Evolutionary conservation across 345 rosid species (phyloP), one percentile per base, ranked within the genome.

Genomic region (Acer campestre): DNA sequence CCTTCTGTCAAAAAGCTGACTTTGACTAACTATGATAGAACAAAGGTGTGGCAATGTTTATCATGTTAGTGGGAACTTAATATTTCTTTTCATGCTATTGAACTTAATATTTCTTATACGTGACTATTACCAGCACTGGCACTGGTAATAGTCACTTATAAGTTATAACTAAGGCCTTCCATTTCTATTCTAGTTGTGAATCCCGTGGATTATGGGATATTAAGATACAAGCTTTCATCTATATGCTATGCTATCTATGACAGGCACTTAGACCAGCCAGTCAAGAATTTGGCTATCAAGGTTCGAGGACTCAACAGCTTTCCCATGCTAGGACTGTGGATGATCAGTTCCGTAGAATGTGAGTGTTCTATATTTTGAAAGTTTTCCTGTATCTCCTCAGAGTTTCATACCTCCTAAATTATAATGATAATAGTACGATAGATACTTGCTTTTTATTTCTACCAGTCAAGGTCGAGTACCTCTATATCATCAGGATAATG

Each of bases 321-420:
- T 63, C 87, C 59, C 82, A 79, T 71, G 76, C 38, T 38, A 80
- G 85, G 80, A 89, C 93, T 59, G 76, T 85, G 74, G 89, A 87
- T 51, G 91, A 90, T 71, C 93, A 81, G 53, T 88, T 93, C 69
- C 83, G 77, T 48, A 90, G 80, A 78, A 84, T 89, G 99, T 96
- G 86, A 82, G 92, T 81, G 29, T 58, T 77, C 73, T 70, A 76
- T 72, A 61, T 14, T 44, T 31, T 68, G 16, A 71, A 49, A 29
- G 65, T 78, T 72, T 64, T 74, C 38, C 55, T 20, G 17, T 17
- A 55, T 38, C 11, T 13, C 2, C 53, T 55, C 22, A 22, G 49
- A 53, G 69, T 27, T 75, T 6, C 17, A 20, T 46, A 20, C 53
- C 67, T 20, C 8, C 66, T 18, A 63, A 22, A 29, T 11, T 61